A percentile compares a stretch with the other conserved stretches of the same genome.
phyloP scores from a whole-genome alignment of 495 filamentous ascomycete species.

The Tuber calosporum region DNA sequence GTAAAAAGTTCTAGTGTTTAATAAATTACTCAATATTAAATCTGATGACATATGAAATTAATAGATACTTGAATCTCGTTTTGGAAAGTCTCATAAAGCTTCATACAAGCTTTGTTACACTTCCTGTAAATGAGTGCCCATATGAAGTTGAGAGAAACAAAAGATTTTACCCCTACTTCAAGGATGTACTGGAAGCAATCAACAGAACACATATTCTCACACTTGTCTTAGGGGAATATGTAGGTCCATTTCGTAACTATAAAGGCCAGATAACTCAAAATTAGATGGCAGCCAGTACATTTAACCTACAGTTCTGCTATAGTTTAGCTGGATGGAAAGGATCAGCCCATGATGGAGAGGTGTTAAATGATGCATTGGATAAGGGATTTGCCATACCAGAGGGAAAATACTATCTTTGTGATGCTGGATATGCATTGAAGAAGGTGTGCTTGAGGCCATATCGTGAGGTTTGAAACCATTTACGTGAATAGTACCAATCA shows the following conservation, averaged over 20 bases:
- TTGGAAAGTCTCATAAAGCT: background rate
- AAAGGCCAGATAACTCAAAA: slow-evolving; percentile 6
- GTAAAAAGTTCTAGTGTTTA: background rate
- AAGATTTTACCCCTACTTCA: slow-evolving; percentile 24
- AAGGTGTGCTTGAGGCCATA: slow-evolving; percentile 6
- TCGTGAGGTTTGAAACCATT: slow-evolving; percentile 13
- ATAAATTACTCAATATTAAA: background rate
- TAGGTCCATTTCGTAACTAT: no score
- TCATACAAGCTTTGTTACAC: no score
- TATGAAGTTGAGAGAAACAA: background rate
- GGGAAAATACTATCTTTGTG: slow-evolving; percentile 19
- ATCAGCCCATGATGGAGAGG: slow-evolving; percentile 12
- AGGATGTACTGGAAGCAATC: slow-evolving; percentile 17
- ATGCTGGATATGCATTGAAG: slow-evolving; percentile 18
- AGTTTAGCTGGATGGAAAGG: slow-evolving; percentile 16
- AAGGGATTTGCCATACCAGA: slow-evolving; percentile 5
- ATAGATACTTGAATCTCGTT: background rate
- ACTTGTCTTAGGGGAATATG: background rate
- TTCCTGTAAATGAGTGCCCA: no score
- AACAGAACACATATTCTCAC: slow-evolving; percentile 28
- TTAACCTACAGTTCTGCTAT: slow-evolving; percentile 18
- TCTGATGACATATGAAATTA: background rate
- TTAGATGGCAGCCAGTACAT: slow-evolving; percentile 14
- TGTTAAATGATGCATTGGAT: slow-evolving; percentile 6
- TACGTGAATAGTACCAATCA: background rate